A percentile compares a stretch with the other conserved stretches of the same genome.
phyloP scores from a whole-genome alignment of 148 eudicot species.

The Pharnaceum exiguum region DNA sequence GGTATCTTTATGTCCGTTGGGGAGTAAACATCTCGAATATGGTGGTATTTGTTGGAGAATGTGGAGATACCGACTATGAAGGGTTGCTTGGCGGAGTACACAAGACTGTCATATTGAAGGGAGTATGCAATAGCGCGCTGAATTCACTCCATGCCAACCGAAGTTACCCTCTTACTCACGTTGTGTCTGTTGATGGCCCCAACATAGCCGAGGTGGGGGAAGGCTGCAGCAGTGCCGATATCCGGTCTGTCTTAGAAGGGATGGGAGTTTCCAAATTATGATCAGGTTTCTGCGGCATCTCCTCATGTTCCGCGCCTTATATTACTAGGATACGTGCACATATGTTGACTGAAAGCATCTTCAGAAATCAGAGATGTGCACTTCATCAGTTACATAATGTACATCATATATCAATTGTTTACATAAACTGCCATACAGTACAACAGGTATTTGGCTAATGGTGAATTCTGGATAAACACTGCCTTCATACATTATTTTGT shows the following conservation, averaged over 20 bases:
- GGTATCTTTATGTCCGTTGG: constrained; percentile 88
- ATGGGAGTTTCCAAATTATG: constrained; percentile 34
- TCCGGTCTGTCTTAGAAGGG: constrained; percentile 44
- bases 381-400: neutral
- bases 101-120: constrained; percentile 71
- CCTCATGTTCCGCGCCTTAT: neutral
- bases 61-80: constrained; percentile 93
- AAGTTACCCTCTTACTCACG: constrained; percentile 78
- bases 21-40: constrained; percentile 63
- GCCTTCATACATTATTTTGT: neutral
- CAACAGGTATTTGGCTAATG: neutral
- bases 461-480: neutral
- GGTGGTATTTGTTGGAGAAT: constrained; percentile 89
- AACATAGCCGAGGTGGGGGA: constrained; percentile 41
- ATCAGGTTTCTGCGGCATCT: neutral
- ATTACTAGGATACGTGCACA: no score
- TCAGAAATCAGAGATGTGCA: neutral
- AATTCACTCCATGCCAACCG: constrained; percentile 59
- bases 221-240: constrained; percentile 31
- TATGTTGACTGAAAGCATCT: no score
- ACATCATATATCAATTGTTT: neutral
- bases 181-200: constrained; percentile 64
- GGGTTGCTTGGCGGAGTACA: constrained; percentile 80
- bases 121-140: constrained; percentile 45
- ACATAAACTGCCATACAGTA: neutral